These are phyloP conservation scores for Coemansia sp. DNA, from an alignment of 192 early-diverging fungal species.

Conservation along the genomic window DNA sequence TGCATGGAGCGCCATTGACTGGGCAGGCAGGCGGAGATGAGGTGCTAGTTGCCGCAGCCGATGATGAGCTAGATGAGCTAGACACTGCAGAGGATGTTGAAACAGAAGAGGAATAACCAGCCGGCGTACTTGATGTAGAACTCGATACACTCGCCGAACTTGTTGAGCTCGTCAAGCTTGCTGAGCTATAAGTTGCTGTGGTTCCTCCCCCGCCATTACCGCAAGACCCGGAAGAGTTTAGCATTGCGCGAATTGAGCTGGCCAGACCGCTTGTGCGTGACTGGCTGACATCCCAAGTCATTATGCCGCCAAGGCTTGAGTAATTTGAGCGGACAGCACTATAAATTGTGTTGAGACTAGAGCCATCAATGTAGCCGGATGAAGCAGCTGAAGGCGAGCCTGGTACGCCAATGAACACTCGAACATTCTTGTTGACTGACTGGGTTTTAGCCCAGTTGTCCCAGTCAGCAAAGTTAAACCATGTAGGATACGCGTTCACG, in stretches of 20 bases:
- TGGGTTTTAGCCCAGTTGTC: slow-evolving; percentile 59
- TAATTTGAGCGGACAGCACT: slow-evolving; percentile 43
- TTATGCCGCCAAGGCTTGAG: slow-evolving; percentile 60
- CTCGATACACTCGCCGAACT: slow-evolving; percentile 1
- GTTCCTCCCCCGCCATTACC: slow-evolving; percentile 11
- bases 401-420: slow-evolving; percentile 54
- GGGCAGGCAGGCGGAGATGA: slow-evolving; percentile 27
- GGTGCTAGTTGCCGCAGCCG: slow-evolving; percentile 21
- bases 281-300: slow-evolving; percentile 60
- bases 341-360: slow-evolving; percentile 34
- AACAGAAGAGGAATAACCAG: neutral
- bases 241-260: slow-evolving; percentile 15
- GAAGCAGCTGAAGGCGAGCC: slow-evolving; percentile 54
- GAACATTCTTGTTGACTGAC: slow-evolving; percentile 56
- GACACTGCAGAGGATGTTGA: slow-evolving; percentile 1
- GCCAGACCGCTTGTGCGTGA: slow-evolving; percentile 38
- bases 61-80: slow-evolving; percentile 10
- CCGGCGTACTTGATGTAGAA: slow-evolving; percentile 1
- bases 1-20: slow-evolving; percentile 44
- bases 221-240: slow-evolving; percentile 27
- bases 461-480: slow-evolving; percentile 61
- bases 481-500: slow-evolving; percentile 39
- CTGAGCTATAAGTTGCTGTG: slow-evolving; percentile 6
- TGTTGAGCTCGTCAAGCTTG: slow-evolving; percentile 6
- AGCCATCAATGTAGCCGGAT: slow-evolving; percentile 49